Base-by-base conservation (phyloP, 164 flowering plant genomes). In the Santalum album region DNA sequence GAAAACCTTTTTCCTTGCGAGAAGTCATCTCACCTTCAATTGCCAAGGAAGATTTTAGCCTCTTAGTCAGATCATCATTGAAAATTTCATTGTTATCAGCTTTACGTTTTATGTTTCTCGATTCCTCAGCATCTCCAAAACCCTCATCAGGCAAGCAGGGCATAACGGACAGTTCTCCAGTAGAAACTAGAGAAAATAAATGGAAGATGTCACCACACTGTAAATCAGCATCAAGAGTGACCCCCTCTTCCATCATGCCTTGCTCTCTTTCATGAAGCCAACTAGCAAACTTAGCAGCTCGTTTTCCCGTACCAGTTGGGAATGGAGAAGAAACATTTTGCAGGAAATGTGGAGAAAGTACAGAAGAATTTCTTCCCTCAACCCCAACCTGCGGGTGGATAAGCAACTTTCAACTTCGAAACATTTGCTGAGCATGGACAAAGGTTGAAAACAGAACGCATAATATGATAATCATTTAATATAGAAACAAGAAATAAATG, bases 1-100 rank as follows among this genome's bases (percentile, higher is more conserved):
- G 95, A 75, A 94, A 94, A 40, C 97, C 99, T 70, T 94, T 92
- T 62, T 74, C 88, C 46, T 84, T 69, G 7, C 99, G 86, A 43
- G 82, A 80, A 59, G 44, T 47, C 49, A 77, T 56, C 55, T 92
- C 96, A 66, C 78, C 72, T 11, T 81, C 92, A 40, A 61, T 45
- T 55, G 54, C 59, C 16, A 51, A 51, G 23, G 67, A 56, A 25
- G 61, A 55, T 57, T 74, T 86, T 7, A 53, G 61, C 64, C 74
- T 86, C 64, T 91, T 86, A 64, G 61, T 59, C 56, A 25, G 65
- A 47, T 69, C 63, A 21, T 32, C 55, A 56, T 27, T 63, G 39
- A 23, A 54, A 39, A 35, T 27, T 35, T 75, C 87, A 60, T 27
- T 61, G 23, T 32, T 61, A 54, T 85, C 81, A 64, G 48, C 42